Conservation (phyloP, 1,284 basidiomycete genomes). For the Mycena sp. region DNA sequence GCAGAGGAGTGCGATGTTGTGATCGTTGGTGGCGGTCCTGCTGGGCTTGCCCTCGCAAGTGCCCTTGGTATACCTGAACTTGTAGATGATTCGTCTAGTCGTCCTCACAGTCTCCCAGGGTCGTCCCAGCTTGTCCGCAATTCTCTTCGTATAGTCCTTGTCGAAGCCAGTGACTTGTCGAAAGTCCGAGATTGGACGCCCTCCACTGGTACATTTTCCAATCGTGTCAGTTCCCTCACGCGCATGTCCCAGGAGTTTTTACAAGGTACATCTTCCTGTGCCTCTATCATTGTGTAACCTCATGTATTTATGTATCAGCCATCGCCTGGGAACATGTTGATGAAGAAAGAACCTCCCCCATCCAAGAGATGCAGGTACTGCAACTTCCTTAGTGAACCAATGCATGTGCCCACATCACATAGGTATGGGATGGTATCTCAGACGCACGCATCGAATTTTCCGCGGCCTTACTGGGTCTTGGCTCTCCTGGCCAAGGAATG, state of each 20-base stretch:
- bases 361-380: constrained; percentile 87
- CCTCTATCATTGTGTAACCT: neutral
- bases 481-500: constrained; percentile 60
- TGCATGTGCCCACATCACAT: constrained; percentile 3
- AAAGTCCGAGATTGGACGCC: constrained; percentile 76
- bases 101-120: constrained; percentile 48
- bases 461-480: constrained; percentile 57
- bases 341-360: constrained; percentile 68
- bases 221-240: constrained; percentile 91
- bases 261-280: constrained; percentile 57
- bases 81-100: neutral
- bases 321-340: constrained; percentile 88
- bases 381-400: constrained; percentile 20
- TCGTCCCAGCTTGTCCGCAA: constrained; percentile 59
- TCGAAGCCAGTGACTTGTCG: constrained; percentile 84
- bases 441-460: constrained; percentile 82
- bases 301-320: constrained; percentile 52
- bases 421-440: constrained; percentile 93
- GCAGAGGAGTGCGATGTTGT: constrained; percentile 82
- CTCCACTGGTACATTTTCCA: constrained; percentile 73
- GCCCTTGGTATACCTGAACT: constrained; percentile 79
- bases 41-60: constrained; percentile 89
- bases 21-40: constrained; percentile 95
- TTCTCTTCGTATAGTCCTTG: constrained; percentile 69
- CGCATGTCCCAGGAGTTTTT: constrained; percentile 84